Evolutionary conservation across 495 filamentous ascomycete species (phyloP), one percentile per base, ranked within the genome.

Genomic region (Penicillium malachiteum): DNA sequence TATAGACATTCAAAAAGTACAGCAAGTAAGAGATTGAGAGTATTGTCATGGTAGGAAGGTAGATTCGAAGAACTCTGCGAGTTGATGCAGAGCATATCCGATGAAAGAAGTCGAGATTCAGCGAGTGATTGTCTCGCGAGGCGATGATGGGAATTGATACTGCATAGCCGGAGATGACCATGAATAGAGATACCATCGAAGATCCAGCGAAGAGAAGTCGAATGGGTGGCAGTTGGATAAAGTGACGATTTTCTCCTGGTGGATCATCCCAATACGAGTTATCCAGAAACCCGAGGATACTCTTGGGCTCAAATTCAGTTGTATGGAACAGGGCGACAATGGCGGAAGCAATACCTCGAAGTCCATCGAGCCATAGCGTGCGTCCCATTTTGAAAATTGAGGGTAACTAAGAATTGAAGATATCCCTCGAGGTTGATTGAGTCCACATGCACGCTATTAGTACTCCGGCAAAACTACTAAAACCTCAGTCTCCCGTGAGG

Each of bases 131-230:
- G 7, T 63, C 49, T 30, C 65, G 55, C 7, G 50, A 38, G 31
- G 34, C 43, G 9, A 68, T 45, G 14, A 68, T 51, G 35, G 56
- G 52, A 17, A 65, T 56, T 0, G 65, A 65, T 17, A 68, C 63
- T 12, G 65, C 65, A 56, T 60, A 63, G 3, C 65, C 65, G 16
- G 62, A 68, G 16, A 68, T 63, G 5, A 68, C 65, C 48, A 68
- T 44, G 49, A 68, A 68, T 17, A 65, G 35, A n/a, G 65, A 48
- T 0, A 65, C 65, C 65, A 65, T 65, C 1, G 62, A 51, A 21
- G 55, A 46, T 1, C 56, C 62, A 11, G 55, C 54, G 38, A 68
- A 65, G 13, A 65, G 48, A 21, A 68, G 55, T 30, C 57, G 54
- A 13, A 68, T 48, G 3, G 65, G 65, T 21, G 65, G 65, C 3